These are phyloP conservation scores for Cordyceps tenuipes DNA, from an alignment of 2,329 filamentous ascomycete species.

Conservation along the genomic window DNA sequence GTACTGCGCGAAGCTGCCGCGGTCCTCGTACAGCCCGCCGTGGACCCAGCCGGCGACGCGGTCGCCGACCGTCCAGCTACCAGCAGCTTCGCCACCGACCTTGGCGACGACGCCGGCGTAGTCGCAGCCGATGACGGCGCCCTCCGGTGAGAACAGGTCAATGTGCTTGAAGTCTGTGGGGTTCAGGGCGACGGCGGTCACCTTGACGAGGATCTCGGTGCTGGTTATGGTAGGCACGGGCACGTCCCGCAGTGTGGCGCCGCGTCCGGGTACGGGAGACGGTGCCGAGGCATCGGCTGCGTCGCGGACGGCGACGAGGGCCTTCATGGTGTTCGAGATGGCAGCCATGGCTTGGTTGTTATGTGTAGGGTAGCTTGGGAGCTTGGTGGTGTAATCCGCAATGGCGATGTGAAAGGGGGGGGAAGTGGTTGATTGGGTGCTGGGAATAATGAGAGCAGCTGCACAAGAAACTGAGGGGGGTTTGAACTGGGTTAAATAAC, in stretches of 20 bases:
- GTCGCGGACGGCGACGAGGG: constrained; percentile 13
- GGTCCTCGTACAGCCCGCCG: constrained; percentile 18
- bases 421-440: background rate
- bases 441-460: background rate
- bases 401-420: background rate
- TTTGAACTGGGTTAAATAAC: background rate
- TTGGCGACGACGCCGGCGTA: constrained; percentile 24
- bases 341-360: background rate
- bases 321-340: constrained; percentile 15
- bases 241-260: constrained; percentile 5
- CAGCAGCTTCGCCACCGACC: constrained; percentile 15
- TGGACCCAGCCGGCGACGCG: constrained; percentile 19
- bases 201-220: constrained; percentile 21
- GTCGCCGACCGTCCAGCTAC: constrained; percentile 16
- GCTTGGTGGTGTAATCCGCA: background rate
- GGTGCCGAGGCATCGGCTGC: background rate
- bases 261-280: background rate
- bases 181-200: constrained; percentile 25
- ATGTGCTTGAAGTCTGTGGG: constrained; percentile 25
- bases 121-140: constrained; percentile 23
- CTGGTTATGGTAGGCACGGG: constrained; percentile 12
- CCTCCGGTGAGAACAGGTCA: constrained; percentile 20
- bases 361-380: background rate
- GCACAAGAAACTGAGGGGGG: background rate
- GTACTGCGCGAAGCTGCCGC: constrained; percentile 23